Base-by-base conservation (phyloP, 2,329 filamentous ascomycete genomes). In the Monosporascus sp. region DNA sequence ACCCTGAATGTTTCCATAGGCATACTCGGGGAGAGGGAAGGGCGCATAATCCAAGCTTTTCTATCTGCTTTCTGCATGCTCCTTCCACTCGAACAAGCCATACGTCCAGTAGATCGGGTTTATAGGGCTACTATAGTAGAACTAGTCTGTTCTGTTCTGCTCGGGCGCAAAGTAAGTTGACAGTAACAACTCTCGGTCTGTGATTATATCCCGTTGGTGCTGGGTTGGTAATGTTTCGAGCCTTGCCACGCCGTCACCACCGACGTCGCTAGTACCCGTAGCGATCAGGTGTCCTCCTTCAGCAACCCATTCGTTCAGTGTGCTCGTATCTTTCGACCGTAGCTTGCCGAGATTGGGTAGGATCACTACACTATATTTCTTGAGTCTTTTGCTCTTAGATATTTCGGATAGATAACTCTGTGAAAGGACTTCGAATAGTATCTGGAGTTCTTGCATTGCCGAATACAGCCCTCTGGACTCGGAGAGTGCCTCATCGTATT, bases 391-490 rank as follows among this genome's bases (percentile, higher is more conserved):
- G 5, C 18, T 44, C 18, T 18, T 46, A 3, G 43, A 37, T n/a
- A 53, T 59, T 2, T 49, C 51, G 3, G 28, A 24, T 18, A 60
- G 15, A 31, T 59, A 22, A 31, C 56, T 24, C 40, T 58, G 53
- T 4, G 48, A 35, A 14, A 59, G 28, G 9, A 57, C 50, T 35
- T 58, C 58, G 43, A 60, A 60, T 15, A 54, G 52, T n/a, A 60
- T 38, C 26, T 58, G 56, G 14, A 55, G 50, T 50, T 60, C 58
- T 37, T 60, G 58, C 24, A 60, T 49, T 9, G 56, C 49, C 37
- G 51, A 52, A 47, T 60, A 60, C 14, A 60, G 24, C 5, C 58
- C 58, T 46, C 55, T 49, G 51, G 51, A 60, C 47, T 60, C 56
- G 14, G 51, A 48, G 26, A 53, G 15, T 6, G 46, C 48, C 11